Evolutionary conservation across 805 yeast species (phyloP).

Genomic region (Danielozyma ontarioensis): DNA sequence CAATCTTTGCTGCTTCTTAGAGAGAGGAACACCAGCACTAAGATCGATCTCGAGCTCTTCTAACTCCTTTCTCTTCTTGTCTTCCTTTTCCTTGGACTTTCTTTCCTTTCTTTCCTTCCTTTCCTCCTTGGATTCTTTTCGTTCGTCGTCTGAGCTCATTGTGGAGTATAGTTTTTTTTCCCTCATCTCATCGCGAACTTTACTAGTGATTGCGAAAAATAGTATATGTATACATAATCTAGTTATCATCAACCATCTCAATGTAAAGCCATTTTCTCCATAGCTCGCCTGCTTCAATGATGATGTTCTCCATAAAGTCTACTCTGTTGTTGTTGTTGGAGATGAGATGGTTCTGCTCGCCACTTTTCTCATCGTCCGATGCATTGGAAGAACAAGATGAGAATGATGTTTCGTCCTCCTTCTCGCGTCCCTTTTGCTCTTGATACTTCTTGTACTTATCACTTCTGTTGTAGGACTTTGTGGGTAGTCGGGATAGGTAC

Average conservation of each 20-base stretch:
- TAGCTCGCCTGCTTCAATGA: constrained; percentile 76
- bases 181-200: constrained; percentile 1
- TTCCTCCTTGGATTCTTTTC: constrained; percentile 11
- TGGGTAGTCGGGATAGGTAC: constrained; percentile 55
- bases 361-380: constrained; percentile 6
- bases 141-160: constrained; percentile 4
- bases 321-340: constrained; percentile 38
- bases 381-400: constrained; percentile 6
- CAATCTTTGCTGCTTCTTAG: constrained; percentile 83
- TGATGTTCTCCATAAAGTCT: constrained; percentile 67
- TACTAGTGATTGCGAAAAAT: constrained; percentile 3
- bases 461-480: constrained; percentile 33
- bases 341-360: constrained; percentile 7
- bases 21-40: constrained; percentile 70
- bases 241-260: constrained; percentile 32
- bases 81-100: constrained; percentile 16
- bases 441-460: constrained; percentile 31
- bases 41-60: constrained; percentile 68
- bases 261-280: constrained; percentile 79
- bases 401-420: constrained; percentile 4
- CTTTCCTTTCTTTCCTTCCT: constrained; percentile 17
- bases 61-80: constrained; percentile 31
- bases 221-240: background rate
- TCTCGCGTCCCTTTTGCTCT: constrained; percentile 17
- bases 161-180: background rate